Base-by-base conservation (phyloP, 495 filamentous ascomycete species). In the Talaromyces proteolyticus region DNA sequence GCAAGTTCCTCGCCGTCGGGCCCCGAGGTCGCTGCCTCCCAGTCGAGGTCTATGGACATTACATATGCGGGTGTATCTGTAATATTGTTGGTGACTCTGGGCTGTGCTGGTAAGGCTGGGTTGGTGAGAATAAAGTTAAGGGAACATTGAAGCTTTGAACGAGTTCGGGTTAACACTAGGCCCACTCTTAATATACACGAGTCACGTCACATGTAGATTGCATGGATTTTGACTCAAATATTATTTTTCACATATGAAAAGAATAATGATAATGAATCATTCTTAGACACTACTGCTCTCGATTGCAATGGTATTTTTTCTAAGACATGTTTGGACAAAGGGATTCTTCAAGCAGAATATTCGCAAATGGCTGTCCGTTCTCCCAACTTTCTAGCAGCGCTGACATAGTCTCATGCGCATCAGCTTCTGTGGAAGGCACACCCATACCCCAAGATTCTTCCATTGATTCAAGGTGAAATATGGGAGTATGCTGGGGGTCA, bases 11-110 rank as follows among this genome's bases (percentile, higher is more conserved):
- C 72, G 16, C 94, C 91, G 62, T 95, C 91, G 21, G 87, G 80
- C 14, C 92, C 93, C 36, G 82, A 80, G n/a, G 92, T 96, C 61
- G 96, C 78, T 44, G 86, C 85, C 56, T 87, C 82, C 93, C 93
- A 99, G 73, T 95, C 86, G 59, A 99, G 84, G 57, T 96, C 89
- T 70, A 99, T 91, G 53, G 93, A 97, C 93, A 99, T 98, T 54
- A 72, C 73, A 74, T 72, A 53, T 66, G 64, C 63, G 29, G 42
- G 14, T 20, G 34, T 11, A 26, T 26, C n/a, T 6, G 23, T 20
- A n/a, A 29, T 19, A 16, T 18, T 17, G 11, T 20, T 7, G 38
- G n/a, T n/a, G 18, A 17, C 1, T 2, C 11, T 41, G 1, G 1
- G 14, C 10, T 20, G 18, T 16, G 14, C 18, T 8, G 2, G 29